These are phyloP conservation scores for Aspergillus ibericus DNA, from an alignment of 2,329 filamentous ascomycete genomes.

Conservation along the genomic window DNA sequence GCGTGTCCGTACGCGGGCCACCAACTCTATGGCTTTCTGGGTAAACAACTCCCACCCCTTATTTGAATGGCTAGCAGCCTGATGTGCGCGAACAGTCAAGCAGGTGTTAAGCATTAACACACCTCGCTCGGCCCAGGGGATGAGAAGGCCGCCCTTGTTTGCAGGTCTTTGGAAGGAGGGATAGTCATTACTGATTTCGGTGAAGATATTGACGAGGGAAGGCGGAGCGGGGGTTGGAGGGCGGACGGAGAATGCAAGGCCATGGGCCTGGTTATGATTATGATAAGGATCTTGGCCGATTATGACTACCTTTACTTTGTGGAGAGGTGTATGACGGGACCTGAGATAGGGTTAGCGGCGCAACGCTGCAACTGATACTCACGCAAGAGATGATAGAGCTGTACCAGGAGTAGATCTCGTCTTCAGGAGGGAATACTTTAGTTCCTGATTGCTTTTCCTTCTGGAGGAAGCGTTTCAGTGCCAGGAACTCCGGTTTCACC, in stretches of 20 bases:
- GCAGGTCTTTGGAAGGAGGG: slow-evolving; percentile 73
- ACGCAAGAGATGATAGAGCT: slow-evolving; percentile 20
- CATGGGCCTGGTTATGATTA: slow-evolving; percentile 92
- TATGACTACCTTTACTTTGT: slow-evolving; percentile 87
- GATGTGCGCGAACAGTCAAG: slow-evolving; percentile 85
- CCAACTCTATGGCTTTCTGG: slow-evolving; percentile 84
- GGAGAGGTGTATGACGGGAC: slow-evolving; percentile 89
- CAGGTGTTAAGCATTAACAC: slow-evolving; percentile 94
- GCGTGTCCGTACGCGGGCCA: slow-evolving; percentile 70
- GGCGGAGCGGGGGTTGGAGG: slow-evolving; percentile 85
- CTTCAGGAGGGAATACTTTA: slow-evolving; percentile 81
- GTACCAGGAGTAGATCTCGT: slow-evolving; percentile 94
- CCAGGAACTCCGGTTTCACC: slow-evolving; percentile 73
- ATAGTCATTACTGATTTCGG: slow-evolving; percentile 82
- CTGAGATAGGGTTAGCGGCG: slow-evolving; percentile 50
- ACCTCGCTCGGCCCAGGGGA: slow-evolving; percentile 89
- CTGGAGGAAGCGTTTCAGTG: slow-evolving; percentile 83
- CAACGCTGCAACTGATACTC: background rate
- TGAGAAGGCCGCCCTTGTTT: slow-evolving; percentile 77
- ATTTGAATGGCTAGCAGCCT: slow-evolving; percentile 81
- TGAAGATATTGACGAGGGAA: slow-evolving; percentile 93
- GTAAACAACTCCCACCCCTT: slow-evolving; percentile 94
- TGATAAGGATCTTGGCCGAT: slow-evolving; percentile 97
- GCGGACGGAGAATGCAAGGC: slow-evolving; percentile 91
- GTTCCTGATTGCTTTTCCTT: slow-evolving; percentile 70